A percentile compares a stretch with the other conserved stretches of the same genome.
These are phyloP conservation scores for Leptosphaerulina australis DNA, from an alignment of 2,329 filamentous ascomycete genomes.

Conservation along the genomic window DNA sequence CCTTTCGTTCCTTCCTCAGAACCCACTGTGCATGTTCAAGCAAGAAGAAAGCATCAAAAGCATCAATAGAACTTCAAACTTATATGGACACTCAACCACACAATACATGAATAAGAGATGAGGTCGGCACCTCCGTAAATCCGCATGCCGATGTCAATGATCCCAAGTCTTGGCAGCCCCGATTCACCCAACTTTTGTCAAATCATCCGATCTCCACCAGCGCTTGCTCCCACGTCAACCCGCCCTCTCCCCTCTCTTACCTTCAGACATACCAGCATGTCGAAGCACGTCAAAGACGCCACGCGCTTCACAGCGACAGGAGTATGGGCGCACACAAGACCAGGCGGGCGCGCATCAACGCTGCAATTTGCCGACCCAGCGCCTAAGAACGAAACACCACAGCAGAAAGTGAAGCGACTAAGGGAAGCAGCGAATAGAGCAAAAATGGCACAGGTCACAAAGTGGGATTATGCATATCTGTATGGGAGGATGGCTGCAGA, in stretches of 20 bases:
- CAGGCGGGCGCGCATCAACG: slow-evolving; percentile 50
- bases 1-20: background rate
- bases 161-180: slow-evolving; percentile 35
- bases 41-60: too few species aligned
- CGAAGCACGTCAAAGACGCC: slow-evolving; percentile 77
- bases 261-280: slow-evolving; percentile 46
- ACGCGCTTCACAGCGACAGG: slow-evolving; percentile 77
- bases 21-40: background rate
- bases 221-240: slow-evolving; percentile 20
- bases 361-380: slow-evolving; percentile 50
- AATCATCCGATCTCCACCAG: slow-evolving; percentile 38
- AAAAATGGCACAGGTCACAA: slow-evolving; percentile 57
- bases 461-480: slow-evolving; percentile 56
- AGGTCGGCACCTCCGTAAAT: slow-evolving; percentile 8
- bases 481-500: slow-evolving; percentile 58
- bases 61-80: background rate
- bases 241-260: slow-evolving; percentile 13
- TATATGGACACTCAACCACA: background rate
- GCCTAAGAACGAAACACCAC: slow-evolving; percentile 57
- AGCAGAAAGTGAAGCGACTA: slow-evolving; percentile 60
- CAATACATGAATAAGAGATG: background rate
- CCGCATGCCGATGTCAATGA: slow-evolving; percentile 10
- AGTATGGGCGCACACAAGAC: slow-evolving; percentile 72
- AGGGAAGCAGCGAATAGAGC: slow-evolving; percentile 56
- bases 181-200: slow-evolving; percentile 42